A percentile compares a stretch with the other conserved stretches of the same genome.
phyloP scores from a whole-genome alignment of 192 early-diverging fungal species.

The Coemansia erecta region DNA sequence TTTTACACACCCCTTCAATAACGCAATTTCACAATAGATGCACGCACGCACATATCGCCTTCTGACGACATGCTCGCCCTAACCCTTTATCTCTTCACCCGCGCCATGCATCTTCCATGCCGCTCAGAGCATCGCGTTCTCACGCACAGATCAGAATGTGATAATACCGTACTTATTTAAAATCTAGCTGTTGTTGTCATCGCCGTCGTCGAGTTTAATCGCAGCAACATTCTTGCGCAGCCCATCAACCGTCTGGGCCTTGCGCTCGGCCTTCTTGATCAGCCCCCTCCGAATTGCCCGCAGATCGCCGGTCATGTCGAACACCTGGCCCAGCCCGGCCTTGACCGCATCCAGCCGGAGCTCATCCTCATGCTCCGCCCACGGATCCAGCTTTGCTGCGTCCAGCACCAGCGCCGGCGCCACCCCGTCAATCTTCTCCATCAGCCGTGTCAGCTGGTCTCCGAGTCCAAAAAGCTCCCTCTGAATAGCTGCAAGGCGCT shows the following conservation, averaged over 20 bases:
- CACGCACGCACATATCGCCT: no score
- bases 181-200: not conserved
- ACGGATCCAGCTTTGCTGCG: constrained; percentile 46
- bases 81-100: no score
- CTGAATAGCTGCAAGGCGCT: constrained; percentile 9
- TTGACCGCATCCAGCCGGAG: constrained; percentile 16
- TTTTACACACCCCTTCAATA: no score
- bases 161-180: no score
- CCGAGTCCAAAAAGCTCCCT: constrained; percentile 22
- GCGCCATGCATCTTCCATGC: no score
- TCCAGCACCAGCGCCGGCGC: constrained; percentile 43
- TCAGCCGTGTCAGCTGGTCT: constrained; percentile 33
- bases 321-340: constrained; percentile 25
- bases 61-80: no score
- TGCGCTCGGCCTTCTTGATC: constrained; percentile 33
- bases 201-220: not conserved
- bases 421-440: constrained; percentile 48
- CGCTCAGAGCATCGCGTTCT: no score
- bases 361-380: constrained; percentile 38
- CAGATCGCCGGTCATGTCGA: constrained; percentile 38
- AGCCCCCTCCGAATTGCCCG: constrained; percentile 39
- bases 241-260: constrained; percentile 25
- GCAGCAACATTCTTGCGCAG: constrained; percentile 9
- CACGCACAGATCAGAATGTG: no score
- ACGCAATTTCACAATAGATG: no score